These are phyloP conservation scores for Silene noctiflora DNA, from an alignment of 179 eudicot genomes.

Conservation along the genomic window DNA sequence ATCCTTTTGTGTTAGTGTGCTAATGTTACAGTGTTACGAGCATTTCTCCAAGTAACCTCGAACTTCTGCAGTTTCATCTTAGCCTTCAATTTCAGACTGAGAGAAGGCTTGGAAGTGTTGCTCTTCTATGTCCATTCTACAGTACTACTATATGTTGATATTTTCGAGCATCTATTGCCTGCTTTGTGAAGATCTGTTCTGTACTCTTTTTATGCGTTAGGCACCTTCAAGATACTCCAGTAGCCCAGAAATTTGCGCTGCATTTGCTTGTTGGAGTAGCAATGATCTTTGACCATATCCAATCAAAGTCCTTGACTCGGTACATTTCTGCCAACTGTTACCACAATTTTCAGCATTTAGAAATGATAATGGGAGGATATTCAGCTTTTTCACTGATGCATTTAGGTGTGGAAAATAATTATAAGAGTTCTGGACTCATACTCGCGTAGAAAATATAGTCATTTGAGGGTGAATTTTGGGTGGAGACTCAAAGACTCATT, in stretches of 20 bases:
- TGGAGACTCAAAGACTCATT: too few species aligned
- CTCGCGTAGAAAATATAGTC: too few species aligned
- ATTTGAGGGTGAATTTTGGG: too few species aligned
- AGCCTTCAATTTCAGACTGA: background rate
- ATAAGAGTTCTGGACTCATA: too few species aligned
- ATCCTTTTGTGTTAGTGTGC: conserved; percentile 3
- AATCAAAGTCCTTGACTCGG: conserved; percentile 34
- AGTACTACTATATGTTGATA: background rate
- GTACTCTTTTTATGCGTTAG: background rate
- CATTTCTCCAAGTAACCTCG: background rate
- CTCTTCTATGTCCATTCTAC: conserved; percentile 23
- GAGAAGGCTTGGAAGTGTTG: background rate
- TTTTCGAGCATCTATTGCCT: background rate
- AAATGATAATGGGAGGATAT: background rate
- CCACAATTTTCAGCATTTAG: conserved; percentile 20
- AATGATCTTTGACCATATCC: conserved; percentile 72
- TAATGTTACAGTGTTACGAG: background rate
- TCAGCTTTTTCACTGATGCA: too few species aligned
- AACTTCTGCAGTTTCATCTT: conserved; percentile 9
- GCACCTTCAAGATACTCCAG: conserved; percentile 45
- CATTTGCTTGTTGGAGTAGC: conserved; percentile 76
- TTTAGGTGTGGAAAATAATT: too few species aligned
- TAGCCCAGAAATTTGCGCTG: conserved; percentile 51
- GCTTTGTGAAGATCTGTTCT: background rate
- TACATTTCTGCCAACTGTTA: conserved; percentile 78